Percentiles rank a stretch among this genome's conserved stretches.
phyloP scores from a whole-genome alignment of 148 eudicot species.

The Pouteria glomerata region DNA sequence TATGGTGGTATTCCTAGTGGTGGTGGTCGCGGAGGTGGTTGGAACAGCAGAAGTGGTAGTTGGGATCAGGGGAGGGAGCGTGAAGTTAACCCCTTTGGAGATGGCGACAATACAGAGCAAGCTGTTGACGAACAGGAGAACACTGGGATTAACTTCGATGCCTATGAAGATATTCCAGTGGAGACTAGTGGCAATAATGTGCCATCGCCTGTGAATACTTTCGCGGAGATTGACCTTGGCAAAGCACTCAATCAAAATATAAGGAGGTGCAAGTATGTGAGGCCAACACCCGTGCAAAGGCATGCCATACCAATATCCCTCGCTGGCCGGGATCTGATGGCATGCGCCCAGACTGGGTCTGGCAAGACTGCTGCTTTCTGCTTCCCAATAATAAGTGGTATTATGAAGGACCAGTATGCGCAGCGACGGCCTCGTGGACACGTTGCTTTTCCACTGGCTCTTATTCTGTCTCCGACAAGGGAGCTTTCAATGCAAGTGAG shows the following conservation, averaged over 20 bases:
- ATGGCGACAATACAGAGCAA: constrained; percentile 25
- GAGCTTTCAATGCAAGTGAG: constrained; percentile 51
- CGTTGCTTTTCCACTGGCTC: constrained; percentile 46
- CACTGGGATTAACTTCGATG: constrained; percentile 43
- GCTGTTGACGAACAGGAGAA: constrained; percentile 30
- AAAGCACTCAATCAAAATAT: constrained; percentile 46
- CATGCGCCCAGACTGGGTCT: constrained; percentile 56
- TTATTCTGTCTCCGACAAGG: constrained; percentile 52
- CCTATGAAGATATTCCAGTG: constrained; percentile 51
- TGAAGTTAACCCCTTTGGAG: constrained; percentile 43
- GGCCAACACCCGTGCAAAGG: constrained; percentile 51
- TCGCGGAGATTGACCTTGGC: constrained; percentile 46
- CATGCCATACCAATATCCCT: constrained; percentile 47
- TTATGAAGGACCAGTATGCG: constrained; percentile 34
- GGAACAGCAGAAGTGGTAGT: constrained; percentile 40
- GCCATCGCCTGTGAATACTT: constrained; percentile 46
- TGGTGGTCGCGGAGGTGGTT: constrained; percentile 33
- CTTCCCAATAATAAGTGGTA: constrained; percentile 56
- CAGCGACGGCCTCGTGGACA: constrained; percentile 43
- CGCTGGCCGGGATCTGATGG: constrained; percentile 46
- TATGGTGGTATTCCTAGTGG: too few species aligned
- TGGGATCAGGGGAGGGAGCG: constrained; percentile 46
- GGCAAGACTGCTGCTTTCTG: constrained; percentile 57
- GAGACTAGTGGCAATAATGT: constrained; percentile 50
- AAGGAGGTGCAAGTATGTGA: constrained; percentile 52